phyloP scores from a whole-genome alignment of 176 grass and related monocot species.

The Ampelocalamus luodianensis region DNA sequence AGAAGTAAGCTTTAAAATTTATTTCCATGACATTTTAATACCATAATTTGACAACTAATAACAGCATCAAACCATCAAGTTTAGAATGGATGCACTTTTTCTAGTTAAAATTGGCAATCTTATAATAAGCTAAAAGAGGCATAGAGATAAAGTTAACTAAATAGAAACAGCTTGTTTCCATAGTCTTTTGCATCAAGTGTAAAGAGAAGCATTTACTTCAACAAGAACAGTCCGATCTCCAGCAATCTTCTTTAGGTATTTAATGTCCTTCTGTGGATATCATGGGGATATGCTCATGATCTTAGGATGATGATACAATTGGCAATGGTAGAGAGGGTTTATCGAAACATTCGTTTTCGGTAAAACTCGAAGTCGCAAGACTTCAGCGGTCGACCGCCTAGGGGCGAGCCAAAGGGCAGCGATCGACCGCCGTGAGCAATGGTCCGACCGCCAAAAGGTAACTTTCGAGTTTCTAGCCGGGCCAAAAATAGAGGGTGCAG shows the following conservation, averaged over 20 bases:
- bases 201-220: slow-evolving; percentile 70
- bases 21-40: not conserved
- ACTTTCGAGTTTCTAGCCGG: no score
- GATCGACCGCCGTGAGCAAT: no score
- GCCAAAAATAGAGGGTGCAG: no score
- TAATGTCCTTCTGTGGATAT: slow-evolving; percentile 53
- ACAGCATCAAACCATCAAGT: not conserved
- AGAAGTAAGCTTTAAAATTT: not conserved
- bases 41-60: slow-evolving; percentile 1
- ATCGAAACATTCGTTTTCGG: no score
- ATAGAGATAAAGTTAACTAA: not conserved
- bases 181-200: slow-evolving; percentile 13
- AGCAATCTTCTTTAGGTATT: slow-evolving; percentile 86
- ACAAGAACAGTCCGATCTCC: slow-evolving; percentile 95
- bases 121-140: not conserved
- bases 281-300: no score
- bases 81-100: not conserved
- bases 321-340: no score
- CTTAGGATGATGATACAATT: no score
- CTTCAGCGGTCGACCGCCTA: no score
- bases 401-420: no score
- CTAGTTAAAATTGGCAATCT: not conserved
- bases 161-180: slow-evolving; percentile 3
- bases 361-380: no score
- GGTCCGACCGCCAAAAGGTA: no score